Percentiles rank a stretch among this genome's conserved stretches.
phyloP scores from a whole-genome alignment of 768 basidiomycete genomes.

The Leccinum uliginosum region DNA sequence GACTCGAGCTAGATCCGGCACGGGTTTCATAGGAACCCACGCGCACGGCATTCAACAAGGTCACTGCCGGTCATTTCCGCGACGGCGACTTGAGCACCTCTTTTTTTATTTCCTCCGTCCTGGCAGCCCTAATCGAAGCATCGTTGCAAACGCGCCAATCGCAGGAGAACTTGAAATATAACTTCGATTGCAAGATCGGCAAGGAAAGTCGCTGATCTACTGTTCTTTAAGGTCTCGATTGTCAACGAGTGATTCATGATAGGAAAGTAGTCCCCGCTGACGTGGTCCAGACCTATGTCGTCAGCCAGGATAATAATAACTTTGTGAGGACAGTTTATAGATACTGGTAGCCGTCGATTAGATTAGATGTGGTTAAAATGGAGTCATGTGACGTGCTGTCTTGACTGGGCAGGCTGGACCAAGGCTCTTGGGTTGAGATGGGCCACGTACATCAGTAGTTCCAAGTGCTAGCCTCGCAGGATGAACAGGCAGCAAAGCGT shows the following conservation, averaged over 20 bases:
- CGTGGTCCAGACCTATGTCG: not conserved
- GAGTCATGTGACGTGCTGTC: slow-evolving; percentile 22
- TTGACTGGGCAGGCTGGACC: slow-evolving; percentile 10
- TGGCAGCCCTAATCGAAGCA: not conserved
- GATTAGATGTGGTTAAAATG: slow-evolving; percentile 10
- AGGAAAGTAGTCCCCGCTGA: not conserved
- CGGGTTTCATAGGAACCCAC: not conserved
- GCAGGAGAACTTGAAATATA: not conserved
- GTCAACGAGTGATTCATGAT: not conserved
- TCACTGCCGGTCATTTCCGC: slow-evolving; percentile 9
- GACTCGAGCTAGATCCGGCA: slow-evolving; percentile 3
- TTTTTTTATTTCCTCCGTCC: not conserved
- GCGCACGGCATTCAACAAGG: not conserved
- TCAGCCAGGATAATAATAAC: slow-evolving; percentile 23
- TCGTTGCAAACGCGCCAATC: slow-evolving; percentile 1
- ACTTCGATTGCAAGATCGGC: slow-evolving; percentile 5
- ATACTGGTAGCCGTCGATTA: not conserved
- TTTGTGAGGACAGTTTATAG: not conserved
- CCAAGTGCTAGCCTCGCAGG: slow-evolving; percentile 36
- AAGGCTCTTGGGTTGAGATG: slow-evolving; percentile 27
- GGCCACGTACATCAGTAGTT: slow-evolving; percentile 62
- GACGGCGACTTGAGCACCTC: slow-evolving; percentile 9
- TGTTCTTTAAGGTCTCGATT: not conserved
- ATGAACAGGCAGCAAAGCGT: not conserved
- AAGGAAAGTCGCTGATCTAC: slow-evolving; percentile 6